Base-by-base conservation (phyloP, 208 protist genomes). In the Acanthamoeba sp. region DNA sequence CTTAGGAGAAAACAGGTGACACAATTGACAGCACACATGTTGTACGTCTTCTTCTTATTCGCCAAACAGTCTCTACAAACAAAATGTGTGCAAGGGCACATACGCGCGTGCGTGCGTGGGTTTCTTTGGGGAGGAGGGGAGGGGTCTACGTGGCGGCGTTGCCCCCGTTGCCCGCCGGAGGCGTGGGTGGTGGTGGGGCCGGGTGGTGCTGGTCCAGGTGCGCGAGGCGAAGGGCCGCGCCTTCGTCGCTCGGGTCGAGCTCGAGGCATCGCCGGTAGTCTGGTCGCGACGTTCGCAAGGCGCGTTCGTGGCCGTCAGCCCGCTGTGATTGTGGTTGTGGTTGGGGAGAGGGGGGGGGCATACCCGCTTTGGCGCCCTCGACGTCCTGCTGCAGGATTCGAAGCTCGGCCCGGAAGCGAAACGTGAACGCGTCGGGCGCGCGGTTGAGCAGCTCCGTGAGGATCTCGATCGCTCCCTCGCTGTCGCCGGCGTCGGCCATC, bases 401-500 rank as follows among this genome's bases (percentile, higher is more conserved):
- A 4, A 84, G 76, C 76, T 84, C 76, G 36, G 42, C 76, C 38
- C 76, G 16, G 40, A 84, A 84, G 27, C 76, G 76, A 27, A 84
- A 84, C 4, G 76, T 55, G 45, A 84, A 84, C 2, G 76, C 76
- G n/a, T 84, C 76, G 45, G 76, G 76, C 16, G 42, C 45, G 5
- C 36, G 36, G 16, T 84, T 38, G 22, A 84, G 45, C 40, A 84
- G 12, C 2, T 52, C 76, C 9, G 20, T 84, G 27, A 84, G 76
- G 7, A 84, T 84, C 27, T 20, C 27, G 29, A 84, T 84, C 6
- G 76, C 76, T 1, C 45, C 38, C 20, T 84, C 76, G 22, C 20
- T n/a, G 76, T 84, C 45, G 76, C 45, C 29, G 4, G 16, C 45
- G 40, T 84, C 76, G 24, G 76, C 76, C 76, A 84, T 84, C 7